phyloP scores from a whole-genome alignment of 2,329 filamentous ascomycete species.

The Davidsoniella virescens region DNA sequence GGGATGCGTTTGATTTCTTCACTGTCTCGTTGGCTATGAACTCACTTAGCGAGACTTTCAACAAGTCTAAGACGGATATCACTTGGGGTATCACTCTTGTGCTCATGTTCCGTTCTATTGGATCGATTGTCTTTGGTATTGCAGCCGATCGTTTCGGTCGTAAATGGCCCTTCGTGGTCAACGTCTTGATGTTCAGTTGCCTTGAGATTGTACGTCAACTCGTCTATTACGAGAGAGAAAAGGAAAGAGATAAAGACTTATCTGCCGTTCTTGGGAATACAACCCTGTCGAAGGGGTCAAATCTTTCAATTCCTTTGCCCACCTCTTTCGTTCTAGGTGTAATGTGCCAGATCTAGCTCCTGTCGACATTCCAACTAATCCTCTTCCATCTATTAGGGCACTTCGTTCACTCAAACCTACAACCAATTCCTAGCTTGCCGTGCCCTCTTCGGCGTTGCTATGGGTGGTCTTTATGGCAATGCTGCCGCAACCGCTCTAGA shows the following conservation, averaged over 20 bases:
- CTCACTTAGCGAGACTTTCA: constrained; percentile 42
- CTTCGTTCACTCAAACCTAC: constrained; percentile 62
- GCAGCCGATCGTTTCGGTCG: constrained; percentile 64
- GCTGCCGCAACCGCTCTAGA: constrained; percentile 66
- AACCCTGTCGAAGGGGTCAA: neutral
- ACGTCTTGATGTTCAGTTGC: constrained; percentile 55
- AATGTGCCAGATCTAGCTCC: neutral
- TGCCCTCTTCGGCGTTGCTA: constrained; percentile 61
- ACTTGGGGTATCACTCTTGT: constrained; percentile 62
- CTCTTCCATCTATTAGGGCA: constrained; percentile 23
- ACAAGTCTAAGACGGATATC: constrained; percentile 44
- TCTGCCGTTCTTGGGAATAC: neutral
- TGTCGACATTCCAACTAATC: neutral
- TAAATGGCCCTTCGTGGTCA: constrained; percentile 70
- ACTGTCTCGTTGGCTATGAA: constrained; percentile 61
- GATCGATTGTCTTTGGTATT: constrained; percentile 60
- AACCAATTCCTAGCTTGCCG: constrained; percentile 55
- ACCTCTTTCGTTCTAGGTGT: too few relatives aligned
- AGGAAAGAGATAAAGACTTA: neutral
- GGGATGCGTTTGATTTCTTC: constrained; percentile 73
- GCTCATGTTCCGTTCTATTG: constrained; percentile 56
- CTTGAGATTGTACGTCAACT: constrained; percentile 37
- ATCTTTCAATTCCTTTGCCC: neutral
- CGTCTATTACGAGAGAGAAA: neutral
- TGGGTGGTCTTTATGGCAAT: constrained; percentile 69